A percentile compares a stretch with the other conserved stretches of the same genome.
Evolutionary conservation across 2,329 filamentous ascomycete genomes (phyloP).

Genomic region (Mycosphaerelloides madeirae): DNA sequence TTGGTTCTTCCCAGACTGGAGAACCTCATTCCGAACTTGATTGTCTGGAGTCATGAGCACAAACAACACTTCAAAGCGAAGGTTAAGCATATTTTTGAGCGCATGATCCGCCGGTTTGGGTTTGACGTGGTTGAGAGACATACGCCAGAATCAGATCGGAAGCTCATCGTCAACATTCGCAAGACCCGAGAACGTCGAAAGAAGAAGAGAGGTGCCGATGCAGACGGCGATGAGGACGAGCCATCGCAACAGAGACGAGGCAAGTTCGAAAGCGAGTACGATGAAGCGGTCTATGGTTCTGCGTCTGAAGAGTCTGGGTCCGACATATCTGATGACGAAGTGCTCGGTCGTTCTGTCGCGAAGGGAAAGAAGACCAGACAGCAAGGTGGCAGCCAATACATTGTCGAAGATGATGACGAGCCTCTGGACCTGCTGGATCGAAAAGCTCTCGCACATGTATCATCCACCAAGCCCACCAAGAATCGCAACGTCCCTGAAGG

Average conservation of each 20-base stretch:
- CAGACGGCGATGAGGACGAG: slow-evolving; percentile 50
- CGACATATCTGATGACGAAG: slow-evolving; percentile 60
- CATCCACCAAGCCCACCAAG: slow-evolving; percentile 75
- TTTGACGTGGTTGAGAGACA: slow-evolving; percentile 72
- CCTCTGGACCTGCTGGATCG: slow-evolving; percentile 90
- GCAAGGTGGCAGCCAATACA: slow-evolving; percentile 62
- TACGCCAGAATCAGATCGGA: slow-evolving; percentile 80
- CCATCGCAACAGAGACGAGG: slow-evolving; percentile 43
- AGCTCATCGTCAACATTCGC: slow-evolving; percentile 87
- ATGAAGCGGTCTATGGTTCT: slow-evolving; percentile 84
- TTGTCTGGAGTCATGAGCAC: slow-evolving; percentile 97
- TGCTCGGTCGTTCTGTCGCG: slow-evolving; percentile 44
- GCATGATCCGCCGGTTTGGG: slow-evolving; percentile 87
- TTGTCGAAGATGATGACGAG: slow-evolving; percentile 90
- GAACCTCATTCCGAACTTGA: slow-evolving; percentile 78
- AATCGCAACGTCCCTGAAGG: slow-evolving; percentile 43
- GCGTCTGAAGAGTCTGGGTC: slow-evolving; percentile 51
- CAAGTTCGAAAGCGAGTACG: slow-evolving; percentile 86
- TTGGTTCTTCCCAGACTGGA: slow-evolving; percentile 73
- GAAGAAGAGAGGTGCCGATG: slow-evolving; percentile 71
- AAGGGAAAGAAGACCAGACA: slow-evolving; percentile 57
- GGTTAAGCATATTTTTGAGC: slow-evolving; percentile 95
- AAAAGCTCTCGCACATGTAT: slow-evolving; percentile 85
- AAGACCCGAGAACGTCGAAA: slow-evolving; percentile 91
- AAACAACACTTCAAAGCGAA: slow-evolving; percentile 96